phyloP scores from a whole-genome alignment of 495 filamentous ascomycete species.

The Ramalina intermedia region DNA sequence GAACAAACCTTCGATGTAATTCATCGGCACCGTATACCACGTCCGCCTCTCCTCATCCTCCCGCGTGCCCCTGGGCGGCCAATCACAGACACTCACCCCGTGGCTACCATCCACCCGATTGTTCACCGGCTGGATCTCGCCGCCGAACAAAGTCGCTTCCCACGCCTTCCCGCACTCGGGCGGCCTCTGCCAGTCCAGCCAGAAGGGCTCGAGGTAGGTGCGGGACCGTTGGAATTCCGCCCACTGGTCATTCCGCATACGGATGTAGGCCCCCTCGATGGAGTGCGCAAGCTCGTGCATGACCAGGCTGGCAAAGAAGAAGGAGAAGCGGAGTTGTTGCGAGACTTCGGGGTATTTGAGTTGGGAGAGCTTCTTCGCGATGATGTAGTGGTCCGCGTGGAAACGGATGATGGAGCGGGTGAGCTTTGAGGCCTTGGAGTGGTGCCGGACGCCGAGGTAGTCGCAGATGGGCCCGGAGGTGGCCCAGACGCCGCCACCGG shows the following conservation, averaged over 20 bases:
- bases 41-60: constrained; percentile 9
- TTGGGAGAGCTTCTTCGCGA: constrained; percentile 13
- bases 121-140: constrained; percentile 11
- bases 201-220: constrained; percentile 12
- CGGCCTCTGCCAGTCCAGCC: constrained; percentile 6
- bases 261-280: constrained; percentile 10
- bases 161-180: constrained; percentile 13
- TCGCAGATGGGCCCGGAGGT: constrained; percentile 11
- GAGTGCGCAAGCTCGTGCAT: constrained; percentile 16
- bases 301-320: constrained; percentile 12
- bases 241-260: constrained; percentile 11
- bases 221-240: constrained; percentile 6
- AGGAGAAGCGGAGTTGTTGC: constrained; percentile 16
- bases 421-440: neutral
- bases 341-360: constrained; percentile 13
- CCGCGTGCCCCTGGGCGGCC: constrained; percentile 6
- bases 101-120: constrained; percentile 11
- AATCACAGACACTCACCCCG: constrained; percentile 11
- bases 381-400: constrained; percentile 12
- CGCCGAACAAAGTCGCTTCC: constrained; percentile 14
- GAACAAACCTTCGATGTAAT: constrained; percentile 11
- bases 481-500: constrained; percentile 1
- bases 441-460: constrained; percentile 1
- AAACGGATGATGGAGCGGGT: constrained; percentile 11
- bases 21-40: constrained; percentile 13